A percentile compares a stretch with the other conserved stretches of the same genome.
These are phyloP conservation scores for Suhomyces sp. DNA, from an alignment of 805 yeast genomes.

Conservation along the genomic window DNA sequence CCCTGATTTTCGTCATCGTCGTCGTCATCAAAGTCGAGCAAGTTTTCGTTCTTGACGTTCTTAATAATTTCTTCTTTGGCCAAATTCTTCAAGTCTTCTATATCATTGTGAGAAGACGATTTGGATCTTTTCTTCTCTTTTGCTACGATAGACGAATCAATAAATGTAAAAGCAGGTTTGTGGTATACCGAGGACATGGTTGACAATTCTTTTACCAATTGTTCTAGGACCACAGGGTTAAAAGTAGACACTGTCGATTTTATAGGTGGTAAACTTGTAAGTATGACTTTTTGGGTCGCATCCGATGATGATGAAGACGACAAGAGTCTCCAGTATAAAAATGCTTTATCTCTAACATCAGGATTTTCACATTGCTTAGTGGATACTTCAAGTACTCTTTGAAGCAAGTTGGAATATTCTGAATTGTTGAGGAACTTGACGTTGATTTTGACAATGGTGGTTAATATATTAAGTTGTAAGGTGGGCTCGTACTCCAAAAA, in stretches of 20 bases:
- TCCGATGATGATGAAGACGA: constrained; percentile 42
- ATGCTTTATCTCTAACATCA: constrained; percentile 79
- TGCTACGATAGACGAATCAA: constrained; percentile 32
- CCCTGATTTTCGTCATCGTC: constrained; percentile 21
- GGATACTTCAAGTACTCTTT: constrained; percentile 57
- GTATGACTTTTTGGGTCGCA: constrained; percentile 51
- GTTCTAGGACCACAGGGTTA: constrained; percentile 64
- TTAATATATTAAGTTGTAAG: constrained; percentile 58
- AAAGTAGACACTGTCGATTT: constrained; percentile 69
- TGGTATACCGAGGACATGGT: constrained; percentile 88
- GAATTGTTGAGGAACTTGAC: constrained; percentile 17
- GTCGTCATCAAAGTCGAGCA: constrained; percentile 82
- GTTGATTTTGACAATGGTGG: constrained; percentile 60
- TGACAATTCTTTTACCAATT: constrained; percentile 70
- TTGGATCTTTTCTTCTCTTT: constrained; percentile 11
- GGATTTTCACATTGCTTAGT: constrained; percentile 67
- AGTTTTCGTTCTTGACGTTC: constrained; percentile 68
- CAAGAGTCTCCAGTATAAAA: constrained; percentile 73
- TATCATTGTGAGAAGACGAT: constrained; percentile 16
- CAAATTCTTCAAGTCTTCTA: constrained; percentile 73
- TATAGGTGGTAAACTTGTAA: constrained; percentile 66
- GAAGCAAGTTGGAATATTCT: constrained; percentile 45
- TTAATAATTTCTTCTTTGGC: constrained; percentile 74
- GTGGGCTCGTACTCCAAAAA: constrained; percentile 59
- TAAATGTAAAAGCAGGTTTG: constrained; percentile 69